Percentiles rank a stretch among this genome's conserved stretches.
Conservation (phyloP, 345 rosid genomes). For the Linum tenue region DNA sequence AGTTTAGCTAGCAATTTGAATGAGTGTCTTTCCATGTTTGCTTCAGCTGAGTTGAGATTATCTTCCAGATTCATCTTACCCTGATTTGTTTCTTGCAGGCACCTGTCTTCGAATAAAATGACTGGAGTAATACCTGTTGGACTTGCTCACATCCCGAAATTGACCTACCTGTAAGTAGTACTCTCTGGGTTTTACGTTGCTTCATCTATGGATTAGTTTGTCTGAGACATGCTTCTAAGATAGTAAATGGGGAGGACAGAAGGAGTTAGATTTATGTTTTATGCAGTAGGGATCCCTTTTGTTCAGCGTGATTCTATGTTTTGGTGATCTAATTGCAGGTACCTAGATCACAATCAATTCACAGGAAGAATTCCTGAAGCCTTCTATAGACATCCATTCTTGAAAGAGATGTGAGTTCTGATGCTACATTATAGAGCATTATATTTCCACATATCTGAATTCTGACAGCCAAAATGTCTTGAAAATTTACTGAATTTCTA, state of each 20-base stretch:
- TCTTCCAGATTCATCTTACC: background rate
- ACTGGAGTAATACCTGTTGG: constrained; percentile 67
- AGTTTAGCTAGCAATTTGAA: background rate
- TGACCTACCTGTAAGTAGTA: constrained; percentile 71
- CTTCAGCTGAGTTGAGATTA: background rate
- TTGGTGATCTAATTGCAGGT: constrained; percentile 28
- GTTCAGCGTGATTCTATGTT: background rate
- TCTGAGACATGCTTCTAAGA: background rate
- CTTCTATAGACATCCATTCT: constrained; percentile 51
- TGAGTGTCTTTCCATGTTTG: background rate
- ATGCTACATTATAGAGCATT: background rate
- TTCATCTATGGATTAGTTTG: background rate
- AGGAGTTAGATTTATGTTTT: background rate
- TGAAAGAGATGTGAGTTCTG: constrained; percentile 63
- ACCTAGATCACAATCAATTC: constrained; percentile 75
- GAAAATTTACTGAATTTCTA: background rate
- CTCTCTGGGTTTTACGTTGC: background rate
- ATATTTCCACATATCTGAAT: background rate
- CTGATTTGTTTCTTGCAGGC: constrained; percentile 34
- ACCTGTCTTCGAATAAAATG: constrained; percentile 78
- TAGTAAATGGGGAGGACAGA: background rate
- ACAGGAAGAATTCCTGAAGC: constrained; percentile 61
- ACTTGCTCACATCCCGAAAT: constrained; percentile 60
- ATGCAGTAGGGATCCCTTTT: background rate
- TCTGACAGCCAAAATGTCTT: background rate